Conservation (phyloP, 2,329 filamentous ascomycete genomes). For the Phaeomoniella chlamydospora region DNA sequence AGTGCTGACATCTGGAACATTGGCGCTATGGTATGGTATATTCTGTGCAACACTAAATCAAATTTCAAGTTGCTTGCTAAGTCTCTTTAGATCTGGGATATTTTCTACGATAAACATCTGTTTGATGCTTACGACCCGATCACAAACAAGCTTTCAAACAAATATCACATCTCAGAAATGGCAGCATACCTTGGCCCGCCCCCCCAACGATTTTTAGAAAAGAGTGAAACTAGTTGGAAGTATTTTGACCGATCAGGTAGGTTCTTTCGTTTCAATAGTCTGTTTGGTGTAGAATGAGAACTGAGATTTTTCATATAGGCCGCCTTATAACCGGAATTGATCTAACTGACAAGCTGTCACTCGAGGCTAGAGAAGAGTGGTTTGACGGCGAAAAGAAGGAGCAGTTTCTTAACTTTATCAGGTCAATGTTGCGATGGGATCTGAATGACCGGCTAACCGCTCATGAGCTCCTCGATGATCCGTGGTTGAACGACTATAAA, state of each 20-base stretch:
- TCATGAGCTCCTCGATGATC: slow-evolving; percentile 14
- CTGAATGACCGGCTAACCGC: slow-evolving; percentile 15
- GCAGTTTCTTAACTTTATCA: slow-evolving; percentile 16
- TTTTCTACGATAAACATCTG: too few species aligned
- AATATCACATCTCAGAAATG: slow-evolving; percentile 3
- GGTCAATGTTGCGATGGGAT: slow-evolving; percentile 18
- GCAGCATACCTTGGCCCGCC: background rate
- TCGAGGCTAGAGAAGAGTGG: slow-evolving; percentile 4
- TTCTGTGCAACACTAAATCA: background rate
- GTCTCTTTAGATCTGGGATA: too few species aligned
- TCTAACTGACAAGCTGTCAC: slow-evolving; percentile 1
- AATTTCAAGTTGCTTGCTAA: background rate
- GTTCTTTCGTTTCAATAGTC: background rate
- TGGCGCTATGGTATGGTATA: slow-evolving; percentile 12
- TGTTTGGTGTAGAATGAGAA: background rate
- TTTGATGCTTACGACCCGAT: slow-evolving; percentile 2
- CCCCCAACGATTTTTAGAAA: background rate
- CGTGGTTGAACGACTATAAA: slow-evolving; percentile 11
- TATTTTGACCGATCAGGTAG: background rate
- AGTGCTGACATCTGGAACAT: slow-evolving; percentile 18
- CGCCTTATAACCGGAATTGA: background rate
- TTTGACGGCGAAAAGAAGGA: slow-evolving; percentile 16
- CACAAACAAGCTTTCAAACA: slow-evolving; percentile 1
- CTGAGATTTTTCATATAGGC: background rate
- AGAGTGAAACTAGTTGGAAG: background rate